A percentile compares a stretch with the other conserved stretches of the same genome.
Conservation (phyloP, 169 alveolate genomes). For the Plasmodium inui region DNA sequence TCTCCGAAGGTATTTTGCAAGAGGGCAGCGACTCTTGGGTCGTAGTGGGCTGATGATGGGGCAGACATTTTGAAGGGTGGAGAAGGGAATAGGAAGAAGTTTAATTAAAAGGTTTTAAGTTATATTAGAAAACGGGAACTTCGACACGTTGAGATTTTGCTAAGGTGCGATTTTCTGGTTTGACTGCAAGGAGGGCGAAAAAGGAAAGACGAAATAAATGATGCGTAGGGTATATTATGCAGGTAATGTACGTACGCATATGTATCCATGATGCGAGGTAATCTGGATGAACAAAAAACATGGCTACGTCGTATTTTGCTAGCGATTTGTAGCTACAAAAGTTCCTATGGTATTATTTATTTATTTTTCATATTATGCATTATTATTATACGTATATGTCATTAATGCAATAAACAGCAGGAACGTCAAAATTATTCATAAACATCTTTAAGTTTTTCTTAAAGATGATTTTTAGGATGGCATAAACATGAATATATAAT, state of each 20-base stretch:
- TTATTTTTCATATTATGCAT: not conserved
- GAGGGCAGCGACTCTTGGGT: slow-evolving; percentile 14
- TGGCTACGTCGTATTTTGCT: not conserved
- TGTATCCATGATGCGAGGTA: not conserved
- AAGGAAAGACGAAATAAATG: not conserved
- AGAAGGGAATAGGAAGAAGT: not conserved
- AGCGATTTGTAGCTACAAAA: not conserved
- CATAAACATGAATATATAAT: slow-evolving; percentile 1
- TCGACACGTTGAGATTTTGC: not conserved
- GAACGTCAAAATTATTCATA: not conserved
- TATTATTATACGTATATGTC: not conserved
- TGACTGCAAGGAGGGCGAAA: not conserved
- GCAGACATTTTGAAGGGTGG: slow-evolving; percentile 28
- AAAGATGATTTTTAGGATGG: not conserved
- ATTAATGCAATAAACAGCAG: not conserved
- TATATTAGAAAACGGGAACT: not conserved
- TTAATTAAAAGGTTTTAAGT: not conserved
- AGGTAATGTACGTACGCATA: not conserved
- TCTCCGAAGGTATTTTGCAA: slow-evolving; percentile 32
- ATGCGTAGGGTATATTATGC: not conserved
- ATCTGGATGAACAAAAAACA: not conserved
- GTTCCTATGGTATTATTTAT: not conserved
- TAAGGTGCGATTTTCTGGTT: not conserved
- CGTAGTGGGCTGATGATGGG: slow-evolving; percentile 22
- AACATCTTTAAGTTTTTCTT: not conserved